These are phyloP conservation scores for Xylaria sp. DNA, from an alignment of 495 filamentous ascomycete genomes.

Conservation along the genomic window DNA sequence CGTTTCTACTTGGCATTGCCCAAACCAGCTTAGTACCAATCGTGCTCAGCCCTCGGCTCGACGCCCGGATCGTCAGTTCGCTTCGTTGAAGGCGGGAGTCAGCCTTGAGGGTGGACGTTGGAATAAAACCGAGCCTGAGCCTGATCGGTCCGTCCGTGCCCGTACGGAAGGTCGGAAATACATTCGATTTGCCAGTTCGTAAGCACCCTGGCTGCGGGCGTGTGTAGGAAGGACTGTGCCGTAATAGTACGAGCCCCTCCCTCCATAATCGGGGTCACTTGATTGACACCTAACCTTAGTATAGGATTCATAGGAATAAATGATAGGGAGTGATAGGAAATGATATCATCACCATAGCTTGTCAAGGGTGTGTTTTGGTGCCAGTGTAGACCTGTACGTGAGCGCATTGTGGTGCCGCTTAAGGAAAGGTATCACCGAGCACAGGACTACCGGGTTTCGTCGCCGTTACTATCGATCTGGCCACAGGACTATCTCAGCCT, in stretches of 20 bases:
- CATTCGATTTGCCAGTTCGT: background rate
- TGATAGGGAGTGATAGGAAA: background rate
- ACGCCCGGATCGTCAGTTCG: slow-evolving; percentile 2
- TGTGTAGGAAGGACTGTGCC: slow-evolving; percentile 2
- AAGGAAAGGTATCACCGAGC: background rate
- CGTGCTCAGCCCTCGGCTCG: slow-evolving; percentile 12
- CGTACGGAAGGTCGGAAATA: background rate
- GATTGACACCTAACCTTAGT: background rate
- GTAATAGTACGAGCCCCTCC: background rate
- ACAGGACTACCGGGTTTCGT: background rate
- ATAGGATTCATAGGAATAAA: slow-evolving; percentile 2
- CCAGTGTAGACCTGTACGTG: slow-evolving; percentile 2
- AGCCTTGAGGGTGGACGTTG: background rate
- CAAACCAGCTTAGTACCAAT: background rate
- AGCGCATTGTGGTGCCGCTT: slow-evolving; percentile 1
- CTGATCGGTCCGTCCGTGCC: slow-evolving; percentile 5
- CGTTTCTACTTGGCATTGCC: background rate
- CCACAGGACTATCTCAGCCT: background rate
- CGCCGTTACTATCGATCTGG: background rate
- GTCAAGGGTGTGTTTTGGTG: background rate
- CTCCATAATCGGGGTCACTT: slow-evolving; percentile 7
- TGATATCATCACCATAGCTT: background rate
- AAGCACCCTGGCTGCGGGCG: background rate
- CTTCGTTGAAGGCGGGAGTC: background rate
- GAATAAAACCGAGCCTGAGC: background rate